Base-by-base conservation (phyloP, 495 filamentous ascomycete species). In the Cercophora newfieldiana region DNA sequence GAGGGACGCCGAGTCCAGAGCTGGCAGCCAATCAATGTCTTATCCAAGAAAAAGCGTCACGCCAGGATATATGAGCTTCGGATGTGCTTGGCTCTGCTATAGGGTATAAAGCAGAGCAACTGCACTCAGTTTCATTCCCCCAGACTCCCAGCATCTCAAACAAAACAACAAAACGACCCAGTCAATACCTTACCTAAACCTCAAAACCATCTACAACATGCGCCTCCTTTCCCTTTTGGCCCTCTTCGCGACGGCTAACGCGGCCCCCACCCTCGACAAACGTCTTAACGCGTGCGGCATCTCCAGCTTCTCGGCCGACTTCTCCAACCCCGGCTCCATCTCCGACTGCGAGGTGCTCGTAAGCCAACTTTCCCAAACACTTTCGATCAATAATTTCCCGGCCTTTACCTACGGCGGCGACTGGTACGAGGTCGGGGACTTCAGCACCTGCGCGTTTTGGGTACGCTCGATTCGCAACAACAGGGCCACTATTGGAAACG, bases 291-390 rank as follows among this genome's bases (percentile, higher is more conserved):
- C 58, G 1, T 61, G 58, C 58, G 58, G 58, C 58, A 24, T 24
- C n/a, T 61, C 58, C 28, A 21, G 29, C 31, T 61, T 61, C 37
- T 7, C 58, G 3, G 58, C 47, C 28, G 58, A 61, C 58, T 14
- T 30, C 16, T 31, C 16, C 58, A 47, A 29, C 26, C 58, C 28
- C 18, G 58, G 29, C 58, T 18, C 24, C 58, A 16, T n/a, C 14
- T 37, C 58, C 26, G 25, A 61, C 58, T 61, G 58, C 58, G 29
- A 61, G 19, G 21, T 31, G 29, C 6, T 61, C 58, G 21, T 61
- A 7, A 44, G 3, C 1, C 7, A 47, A 3, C 58, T 61, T 7
- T 25, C 14, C 3, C 21, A 26, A 7, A n/a, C n/a, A n/a, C n/a
- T n/a, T n/a, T n/a, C n/a, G n/a, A n/a, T n/a, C n/a, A n/a, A 16